Conservation (phyloP, 2,329 filamentous ascomycete genomes). For the Pestalotiopsis sp. region DNA sequence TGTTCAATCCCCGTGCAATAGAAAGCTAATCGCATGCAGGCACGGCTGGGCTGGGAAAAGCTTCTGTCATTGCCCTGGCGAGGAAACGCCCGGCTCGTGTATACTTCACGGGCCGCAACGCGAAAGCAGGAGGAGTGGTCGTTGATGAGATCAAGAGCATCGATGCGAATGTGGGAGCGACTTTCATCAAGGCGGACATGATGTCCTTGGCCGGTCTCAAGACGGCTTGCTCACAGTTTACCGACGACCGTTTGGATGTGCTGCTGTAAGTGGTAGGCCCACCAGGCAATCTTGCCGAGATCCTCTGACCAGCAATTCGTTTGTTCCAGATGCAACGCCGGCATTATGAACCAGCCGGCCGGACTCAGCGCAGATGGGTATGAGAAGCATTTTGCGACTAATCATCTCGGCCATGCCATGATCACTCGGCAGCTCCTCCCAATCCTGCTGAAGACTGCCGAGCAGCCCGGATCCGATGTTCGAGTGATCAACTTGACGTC, state of each 20-base stretch:
- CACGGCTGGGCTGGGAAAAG: conserved; percentile 45
- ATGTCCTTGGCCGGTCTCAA: conserved; percentile 40
- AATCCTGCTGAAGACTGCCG: conserved; percentile 13
- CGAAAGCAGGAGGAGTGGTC: conserved; percentile 44
- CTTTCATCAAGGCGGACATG: conserved; percentile 44
- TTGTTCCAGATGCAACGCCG: conserved; percentile 27
- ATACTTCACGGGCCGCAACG: conserved; percentile 53
- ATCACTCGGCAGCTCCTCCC: conserved; percentile 28
- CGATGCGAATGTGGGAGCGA: conserved; percentile 18
- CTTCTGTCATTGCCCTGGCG: conserved; percentile 41
- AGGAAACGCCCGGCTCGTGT: conserved; percentile 51
- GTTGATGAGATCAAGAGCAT: conserved; percentile 34
- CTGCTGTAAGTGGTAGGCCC: conserved; percentile 32
- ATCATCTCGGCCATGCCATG: conserved; percentile 45
- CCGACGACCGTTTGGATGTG: conserved; percentile 42
- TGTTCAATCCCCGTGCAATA: not conserved
- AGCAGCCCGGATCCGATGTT: conserved; percentile 14
- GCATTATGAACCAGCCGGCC: conserved; percentile 36
- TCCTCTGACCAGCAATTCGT: not conserved
- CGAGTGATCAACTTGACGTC: conserved; percentile 18
- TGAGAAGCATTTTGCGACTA: conserved; percentile 45
- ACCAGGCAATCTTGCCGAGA: not conserved
- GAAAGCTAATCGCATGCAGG: conserved; percentile 15
- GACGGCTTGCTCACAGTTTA: conserved; percentile 33
- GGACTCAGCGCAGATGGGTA: conserved; percentile 36